Evolutionary conservation across 2,329 filamentous ascomycete genomes (phyloP), one percentile per base, ranked within the genome.

Genomic region (Xylaria sp.): DNA sequence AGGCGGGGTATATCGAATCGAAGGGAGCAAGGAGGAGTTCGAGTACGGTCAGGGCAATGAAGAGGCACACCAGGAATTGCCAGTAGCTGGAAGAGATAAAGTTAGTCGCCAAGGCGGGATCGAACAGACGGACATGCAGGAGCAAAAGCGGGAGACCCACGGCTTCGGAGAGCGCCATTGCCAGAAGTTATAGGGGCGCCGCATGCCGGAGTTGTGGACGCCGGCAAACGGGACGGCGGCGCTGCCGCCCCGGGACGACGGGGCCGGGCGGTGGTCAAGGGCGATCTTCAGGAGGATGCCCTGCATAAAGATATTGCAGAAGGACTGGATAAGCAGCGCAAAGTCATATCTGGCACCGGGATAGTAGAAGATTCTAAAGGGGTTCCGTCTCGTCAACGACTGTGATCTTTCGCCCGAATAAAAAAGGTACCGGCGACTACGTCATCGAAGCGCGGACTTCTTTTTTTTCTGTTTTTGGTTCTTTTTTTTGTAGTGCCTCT

Each of bases 131-230:
- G 23, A 46, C 4, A 46, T 10, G 37, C 9, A 10, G 34, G 18
- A 35, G 19, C 4, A 8, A 42, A 13, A 42, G 54, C 52, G 1
- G 23, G 49, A 51, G 42, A 78, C 82, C 61, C 72, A 87, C 76
- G 89, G 88, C 67, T 85, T 86, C 4, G 85, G 80, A 18, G 83
- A 84, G 59, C 85, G 81, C 90, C 90, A 93, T 73, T 90, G 89
- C 90, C 90, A 93, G 72, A 93, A 93, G 68, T 86, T 83, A 71
- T 86, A 92, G 0, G 90, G 90, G 23, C 90, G 79, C 62, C 78
- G 79, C 50, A 74, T 74, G 59, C 72, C 73, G 59, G 65, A 75
- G 63, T 79, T 76, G 46, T 78, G 72, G 6, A 76, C 69, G 19
- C 80, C 82, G 1, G 82, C 78, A 71, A 92, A 92, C 10, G 90